Base-by-base conservation (phyloP, 139 green algal species). In the Marvania coccoides region DNA sequence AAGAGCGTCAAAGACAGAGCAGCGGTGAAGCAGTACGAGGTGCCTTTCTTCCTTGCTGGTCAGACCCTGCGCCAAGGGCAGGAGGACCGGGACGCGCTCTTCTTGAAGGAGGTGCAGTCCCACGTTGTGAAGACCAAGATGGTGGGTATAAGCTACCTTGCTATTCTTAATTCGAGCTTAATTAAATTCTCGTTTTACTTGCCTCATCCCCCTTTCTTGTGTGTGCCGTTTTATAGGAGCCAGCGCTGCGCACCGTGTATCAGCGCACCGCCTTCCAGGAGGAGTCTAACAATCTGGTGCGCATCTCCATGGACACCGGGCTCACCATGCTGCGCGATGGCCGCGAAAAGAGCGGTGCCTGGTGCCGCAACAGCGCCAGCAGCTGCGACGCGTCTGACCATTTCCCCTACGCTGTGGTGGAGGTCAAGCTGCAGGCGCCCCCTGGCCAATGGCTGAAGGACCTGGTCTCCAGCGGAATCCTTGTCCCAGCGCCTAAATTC, bases 371-470 rank as follows among this genome's bases (percentile, higher is more conserved):
- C 63, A 30, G 67, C n/a, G n/a, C n/a, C n/a, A n/a, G n/a, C n/a
- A n/a, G 36, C 10, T 28, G 35, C 0, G 30, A 34, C 0, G 73
- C 85, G 40, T 62, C 76, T 1, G n/a, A n/a, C n/a, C n/a, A n/a
- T n/a, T 96, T 97, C 67, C 87, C 86, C 0, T 92, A 92, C 55
- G 81, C 73, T 9, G 81, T 96, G 2, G 71, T 95, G 39, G 91
- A 97, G 78, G 81, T 95, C 61, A 97, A 97, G 81, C 78, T 97
- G 60, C 47, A 78, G 54, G 69, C 69, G 15, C 76, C 85, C 9
- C 48, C 51, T 10, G 75, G 75, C 7, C 23, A 51, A 2, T 90
- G 83, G 83, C 26, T 90, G 8, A 23, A 58, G 13, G 48, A 71
- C 35, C 48, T 88, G 26, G 46, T 84, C 14, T 31, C 26, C n/a